A percentile compares a stretch with the other conserved stretches of the same genome.
These are phyloP conservation scores for Metschnikowia picachoensis DNA, from an alignment of 805 yeast genomes.

Conservation along the genomic window DNA sequence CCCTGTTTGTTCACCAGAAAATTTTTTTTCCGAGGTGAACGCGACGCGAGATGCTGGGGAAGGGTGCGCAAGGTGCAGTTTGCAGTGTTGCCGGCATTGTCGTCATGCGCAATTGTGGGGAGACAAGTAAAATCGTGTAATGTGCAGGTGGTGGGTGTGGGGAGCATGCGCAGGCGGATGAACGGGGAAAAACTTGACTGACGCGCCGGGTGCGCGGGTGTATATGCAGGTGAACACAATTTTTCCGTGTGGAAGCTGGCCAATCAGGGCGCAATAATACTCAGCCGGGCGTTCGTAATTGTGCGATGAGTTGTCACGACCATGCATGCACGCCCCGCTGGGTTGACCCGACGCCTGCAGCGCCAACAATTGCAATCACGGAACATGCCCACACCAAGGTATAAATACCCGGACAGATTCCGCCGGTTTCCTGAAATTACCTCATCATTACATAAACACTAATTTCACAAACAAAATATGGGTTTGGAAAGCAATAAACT, in stretches of 20 bases:
- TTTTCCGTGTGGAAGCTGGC: background rate
- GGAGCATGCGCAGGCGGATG: conserved; percentile 1
- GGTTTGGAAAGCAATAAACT: conserved; percentile 37
- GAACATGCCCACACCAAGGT: background rate
- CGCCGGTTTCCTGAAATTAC: background rate
- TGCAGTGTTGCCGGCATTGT: conserved; percentile 2
- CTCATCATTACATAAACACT: too few species aligned
- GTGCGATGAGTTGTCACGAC: background rate
- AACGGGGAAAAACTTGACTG: background rate
- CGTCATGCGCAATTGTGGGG: conserved; percentile 6
- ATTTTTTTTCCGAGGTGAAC: conserved; percentile 1
- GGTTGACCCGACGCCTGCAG: background rate
- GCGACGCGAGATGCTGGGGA: background rate
- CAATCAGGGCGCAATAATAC: background rate
- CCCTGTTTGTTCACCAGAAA: background rate
- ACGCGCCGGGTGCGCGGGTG: background rate
- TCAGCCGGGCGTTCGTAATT: conserved; percentile 3
- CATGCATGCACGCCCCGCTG: conserved; percentile 1
- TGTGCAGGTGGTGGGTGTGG: background rate
- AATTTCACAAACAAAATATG: conserved; percentile 19
- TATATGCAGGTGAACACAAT: background rate
- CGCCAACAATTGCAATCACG: background rate
- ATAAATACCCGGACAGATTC: conserved; percentile 2
- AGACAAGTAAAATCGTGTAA: background rate
- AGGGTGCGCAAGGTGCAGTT: background rate